A percentile compares a stretch with the other conserved stretches of the same genome.
phyloP scores from a whole-genome alignment of 2,329 filamentous ascomycete species.

The Truncatella angustata region DNA sequence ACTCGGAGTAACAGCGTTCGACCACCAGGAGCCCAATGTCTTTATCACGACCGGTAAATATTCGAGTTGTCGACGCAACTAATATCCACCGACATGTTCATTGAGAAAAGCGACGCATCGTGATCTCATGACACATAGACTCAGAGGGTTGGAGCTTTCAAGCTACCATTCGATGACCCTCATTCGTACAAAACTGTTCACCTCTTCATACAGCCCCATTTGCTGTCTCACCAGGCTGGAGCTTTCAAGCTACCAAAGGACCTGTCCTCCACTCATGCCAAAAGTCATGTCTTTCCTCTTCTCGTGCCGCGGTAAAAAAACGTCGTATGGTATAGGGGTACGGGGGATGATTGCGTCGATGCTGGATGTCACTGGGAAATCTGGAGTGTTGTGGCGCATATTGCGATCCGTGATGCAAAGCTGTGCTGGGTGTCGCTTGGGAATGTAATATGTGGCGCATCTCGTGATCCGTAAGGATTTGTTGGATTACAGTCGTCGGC shows the following conservation, averaged over 20 bases:
- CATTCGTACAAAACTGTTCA: slow-evolving; percentile 23
- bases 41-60: neutral
- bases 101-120: neutral
- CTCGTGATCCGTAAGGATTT: neutral
- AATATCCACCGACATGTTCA: neutral
- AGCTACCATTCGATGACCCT: slow-evolving; percentile 47
- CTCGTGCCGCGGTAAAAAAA: slow-evolving; percentile 25
- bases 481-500: neutral
- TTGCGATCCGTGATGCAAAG: slow-evolving; percentile 9
- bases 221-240: slow-evolving; percentile 48
- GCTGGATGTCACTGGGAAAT: too few species aligned
- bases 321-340: slow-evolving; percentile 29
- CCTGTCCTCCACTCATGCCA: slow-evolving; percentile 33
- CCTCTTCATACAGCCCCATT: slow-evolving; percentile 22
- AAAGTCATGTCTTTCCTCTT: slow-evolving; percentile 31
- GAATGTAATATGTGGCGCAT: slow-evolving; percentile 2
- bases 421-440: slow-evolving; percentile 10
- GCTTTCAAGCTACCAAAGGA: slow-evolving; percentile 65
- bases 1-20: slow-evolving; percentile 11
- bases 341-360: too few species aligned
- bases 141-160: slow-evolving; percentile 46
- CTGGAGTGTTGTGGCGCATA: too few species aligned
- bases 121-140: slow-evolving; percentile 11
- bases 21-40: slow-evolving; percentile 10
- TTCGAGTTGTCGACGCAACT: neutral